Evolutionary conservation across 2,329 filamentous ascomycete genomes (phyloP).

Genomic region (Thermomyces lanuginosus): DNA sequence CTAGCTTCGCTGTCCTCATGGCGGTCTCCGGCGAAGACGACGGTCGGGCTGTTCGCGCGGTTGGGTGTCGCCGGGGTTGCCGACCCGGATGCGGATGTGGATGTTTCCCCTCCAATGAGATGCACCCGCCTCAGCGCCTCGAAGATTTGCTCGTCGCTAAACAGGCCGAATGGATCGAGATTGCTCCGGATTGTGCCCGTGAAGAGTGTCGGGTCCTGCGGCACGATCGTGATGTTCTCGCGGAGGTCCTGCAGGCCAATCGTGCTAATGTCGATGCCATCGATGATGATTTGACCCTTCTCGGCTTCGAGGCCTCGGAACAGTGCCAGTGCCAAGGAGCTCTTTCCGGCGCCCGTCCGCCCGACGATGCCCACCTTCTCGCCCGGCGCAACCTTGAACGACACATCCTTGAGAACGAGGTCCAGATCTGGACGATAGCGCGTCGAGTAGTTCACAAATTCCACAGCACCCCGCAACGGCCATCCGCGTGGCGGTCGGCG

Average conservation of each 20-base stretch:
- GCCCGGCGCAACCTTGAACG: constrained; percentile 66
- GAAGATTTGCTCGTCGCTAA: constrained; percentile 83
- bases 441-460: constrained; percentile 80
- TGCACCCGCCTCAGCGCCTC: constrained; percentile 74
- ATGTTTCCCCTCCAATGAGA: constrained; percentile 43
- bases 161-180: constrained; percentile 76
- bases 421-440: constrained; percentile 78
- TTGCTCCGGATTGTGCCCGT: constrained; percentile 83
- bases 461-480: constrained; percentile 70
- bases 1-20: constrained; percentile 9
- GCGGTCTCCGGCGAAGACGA: constrained; percentile 12
- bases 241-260: constrained; percentile 90
- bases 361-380: constrained; percentile 96
- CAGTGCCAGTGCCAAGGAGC: constrained; percentile 77
- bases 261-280: constrained; percentile 71
- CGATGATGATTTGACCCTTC: constrained; percentile 73
- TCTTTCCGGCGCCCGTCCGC: constrained; percentile 90
- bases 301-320: constrained; percentile 91
- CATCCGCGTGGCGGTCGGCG: constrained; percentile 63
- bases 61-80: constrained; percentile 21
- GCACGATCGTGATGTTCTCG: constrained; percentile 90
- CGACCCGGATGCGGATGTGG: constrained; percentile 20
- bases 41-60: constrained; percentile 16
- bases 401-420: constrained; percentile 66
- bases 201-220: constrained; percentile 85